Evolutionary conservation across 1,284 basidiomycete genomes (phyloP), one percentile per base, ranked within the genome.

Genomic region (Earliella scabrosa): DNA sequence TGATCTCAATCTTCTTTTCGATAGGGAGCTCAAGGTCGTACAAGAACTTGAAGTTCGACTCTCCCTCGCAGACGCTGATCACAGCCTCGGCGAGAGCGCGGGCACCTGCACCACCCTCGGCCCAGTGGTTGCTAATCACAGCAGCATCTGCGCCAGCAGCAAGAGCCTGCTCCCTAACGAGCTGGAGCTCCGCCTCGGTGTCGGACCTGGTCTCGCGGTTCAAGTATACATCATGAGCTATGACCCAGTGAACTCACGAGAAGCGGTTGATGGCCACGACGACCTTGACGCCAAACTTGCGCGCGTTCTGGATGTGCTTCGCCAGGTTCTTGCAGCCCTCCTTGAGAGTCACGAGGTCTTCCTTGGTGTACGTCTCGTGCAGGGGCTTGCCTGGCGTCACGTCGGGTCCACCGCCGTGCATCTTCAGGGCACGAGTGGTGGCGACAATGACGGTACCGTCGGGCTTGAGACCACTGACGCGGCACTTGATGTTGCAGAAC

Each of bases 401-500:
- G 48, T 98, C 95, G 2, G 97, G 97, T 63, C 94, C 97, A 58
- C 97, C 97, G 50, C 97, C 97, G 74, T 99, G 97, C 93, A 98
- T 99, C 85, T 99, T 99, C 63, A 99, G 80, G 20, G 97, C 97
- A 61, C 97, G 91, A 36, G 97, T 97, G 0, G 97, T 99, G 2
- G 97, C 97, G 48, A 99, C 97, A 64, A 99, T 92, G 60, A 99
- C 88, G 31, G 92, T 91, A 1, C 95, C 97, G 73, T 99, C 95
- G 16, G 97, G 97, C 54, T 81, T 88, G 62, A 99, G 85, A 29
- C 95, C 97, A 60, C 93, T 96, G 54, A 94, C 83, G 56, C 97
- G 88, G 73, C 97, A 98, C 78, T 99, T 99, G 83, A 99, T 99
- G 79, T 99, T 98, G 83, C 95, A 98, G 83, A 99, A 99, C 76